These are phyloP conservation scores for Arctium minus DNA, from an alignment of 129 eudicot genomes.

Conservation along the genomic window DNA sequence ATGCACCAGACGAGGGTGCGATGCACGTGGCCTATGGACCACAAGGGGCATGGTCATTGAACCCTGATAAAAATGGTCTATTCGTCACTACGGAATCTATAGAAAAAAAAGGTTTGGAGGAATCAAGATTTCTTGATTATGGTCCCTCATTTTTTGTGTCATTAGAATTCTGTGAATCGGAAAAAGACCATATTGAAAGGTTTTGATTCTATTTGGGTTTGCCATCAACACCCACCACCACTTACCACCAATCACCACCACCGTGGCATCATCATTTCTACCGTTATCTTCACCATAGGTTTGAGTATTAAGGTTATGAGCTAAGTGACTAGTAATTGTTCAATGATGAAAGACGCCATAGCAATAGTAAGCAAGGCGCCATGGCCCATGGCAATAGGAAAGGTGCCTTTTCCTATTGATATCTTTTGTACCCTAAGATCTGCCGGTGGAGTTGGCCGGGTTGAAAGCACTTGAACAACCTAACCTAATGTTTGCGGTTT, in stretches of 20 bases:
- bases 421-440: background rate
- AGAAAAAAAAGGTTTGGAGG: background rate
- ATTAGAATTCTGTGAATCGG: background rate
- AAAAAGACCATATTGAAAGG: background rate
- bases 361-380: background rate
- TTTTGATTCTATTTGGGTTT: background rate
- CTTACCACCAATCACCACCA: background rate
- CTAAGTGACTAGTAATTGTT: background rate
- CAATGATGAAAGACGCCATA: background rate
- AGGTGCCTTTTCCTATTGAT: background rate
- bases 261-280: background rate
- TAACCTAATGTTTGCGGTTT: no score
- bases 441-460: no score
- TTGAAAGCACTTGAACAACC: no score
- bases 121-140: background rate
- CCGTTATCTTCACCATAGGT: background rate
- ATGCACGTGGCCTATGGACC: background rate
- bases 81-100: background rate
- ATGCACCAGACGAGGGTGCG: slow-evolving; percentile 1
- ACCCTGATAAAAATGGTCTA: background rate
- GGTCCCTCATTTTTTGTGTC: background rate
- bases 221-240: background rate
- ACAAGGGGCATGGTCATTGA: background rate
- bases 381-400: background rate
- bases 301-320: background rate